Percentiles rank a stretch among this genome's conserved stretches.
These are phyloP conservation scores for Candida maris DNA, from an alignment of 805 yeast species.

Conservation along the genomic window DNA sequence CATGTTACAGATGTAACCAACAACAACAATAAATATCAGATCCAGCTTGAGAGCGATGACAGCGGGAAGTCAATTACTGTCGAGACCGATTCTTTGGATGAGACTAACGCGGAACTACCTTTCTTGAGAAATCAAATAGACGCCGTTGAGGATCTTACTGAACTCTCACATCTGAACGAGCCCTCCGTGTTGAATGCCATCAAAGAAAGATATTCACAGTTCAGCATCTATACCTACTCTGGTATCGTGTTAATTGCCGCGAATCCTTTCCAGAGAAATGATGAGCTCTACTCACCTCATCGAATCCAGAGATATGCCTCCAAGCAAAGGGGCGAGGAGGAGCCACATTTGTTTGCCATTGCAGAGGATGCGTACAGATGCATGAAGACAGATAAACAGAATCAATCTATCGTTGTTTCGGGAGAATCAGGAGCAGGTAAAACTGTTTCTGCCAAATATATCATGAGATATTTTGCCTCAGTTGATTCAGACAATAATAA, in stretches of 20 bases:
- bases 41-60: conserved; percentile 53
- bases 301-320: conserved; percentile 95
- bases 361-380: conserved; percentile 97
- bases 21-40: conserved; percentile 40
- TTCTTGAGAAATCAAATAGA: conserved; percentile 88
- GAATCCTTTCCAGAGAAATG: conserved; percentile 91
- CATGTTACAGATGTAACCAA: conserved; percentile 46
- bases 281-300: conserved; percentile 85
- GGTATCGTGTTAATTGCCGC: conserved; percentile 97
- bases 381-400: conserved; percentile 79
- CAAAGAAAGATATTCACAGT: conserved; percentile 79
- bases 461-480: conserved; percentile 95
- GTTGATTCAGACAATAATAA: conserved; percentile 57
- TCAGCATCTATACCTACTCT: conserved; percentile 90
- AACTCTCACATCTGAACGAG: conserved; percentile 87
- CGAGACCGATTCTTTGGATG: conserved; percentile 45
- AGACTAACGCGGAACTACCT: conserved; percentile 60
- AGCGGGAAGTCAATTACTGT: conserved; percentile 44
- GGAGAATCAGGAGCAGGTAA: conserved; percentile 99
- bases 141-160: conserved; percentile 91
- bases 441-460: conserved; percentile 94
- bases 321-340: conserved; percentile 87
- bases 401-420: conserved; percentile 93
- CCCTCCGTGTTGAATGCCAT: conserved; percentile 96
- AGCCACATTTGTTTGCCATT: conserved; percentile 95